Evolutionary conservation across 2,329 filamentous ascomycete genomes (phyloP), one percentile per base, ranked within the genome.

Genomic region (Apiospora arundinis): DNA sequence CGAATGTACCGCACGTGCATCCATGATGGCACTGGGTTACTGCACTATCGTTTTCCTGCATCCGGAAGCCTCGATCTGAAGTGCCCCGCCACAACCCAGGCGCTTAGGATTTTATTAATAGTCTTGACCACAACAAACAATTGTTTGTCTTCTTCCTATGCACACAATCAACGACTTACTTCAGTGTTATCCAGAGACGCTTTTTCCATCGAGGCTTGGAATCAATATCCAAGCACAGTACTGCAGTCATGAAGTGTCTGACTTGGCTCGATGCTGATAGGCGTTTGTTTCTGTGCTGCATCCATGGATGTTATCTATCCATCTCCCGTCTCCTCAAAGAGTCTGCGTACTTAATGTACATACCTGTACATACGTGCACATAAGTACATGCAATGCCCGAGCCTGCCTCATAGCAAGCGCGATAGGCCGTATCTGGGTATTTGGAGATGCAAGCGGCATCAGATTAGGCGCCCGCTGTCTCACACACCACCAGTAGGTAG

Each of bases 71-170:
- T 63, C 11, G 9, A 63, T 63, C 56, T 60, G 7, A 23, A 14
- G n/a, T 40, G 32, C 56, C 56, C 56, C 32, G 56, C 56, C 56
- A 63, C 56, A 63, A 63, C 56, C 32, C n/a, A 18, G 28, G 56
- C 56, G 56, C 56, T 63, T 63, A 63, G 32, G 32, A 11, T 63
- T 63, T 63, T 63, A 63, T 63, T 63, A 63, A 63, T 63, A 63
- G 56, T 63, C 56, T 63, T 12, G 32, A 40, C 21, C 23, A 37
- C 56, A 63, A 23, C 56, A 63, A 63, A 16, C 42, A 16, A 1
- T 18, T 63, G n/a, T 32, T 9, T 16, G 11, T 8, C 21, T 28
- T 60, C 18, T 37, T 2, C 52, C 18, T 28, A 23, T 37, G 16
- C 28, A 37, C 21, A 11, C 56, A 40, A 5, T n/a, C 56, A 63